phyloP scores from a whole-genome alignment of 1,284 basidiomycete genomes.

The Trichosporon sp. region DNA sequence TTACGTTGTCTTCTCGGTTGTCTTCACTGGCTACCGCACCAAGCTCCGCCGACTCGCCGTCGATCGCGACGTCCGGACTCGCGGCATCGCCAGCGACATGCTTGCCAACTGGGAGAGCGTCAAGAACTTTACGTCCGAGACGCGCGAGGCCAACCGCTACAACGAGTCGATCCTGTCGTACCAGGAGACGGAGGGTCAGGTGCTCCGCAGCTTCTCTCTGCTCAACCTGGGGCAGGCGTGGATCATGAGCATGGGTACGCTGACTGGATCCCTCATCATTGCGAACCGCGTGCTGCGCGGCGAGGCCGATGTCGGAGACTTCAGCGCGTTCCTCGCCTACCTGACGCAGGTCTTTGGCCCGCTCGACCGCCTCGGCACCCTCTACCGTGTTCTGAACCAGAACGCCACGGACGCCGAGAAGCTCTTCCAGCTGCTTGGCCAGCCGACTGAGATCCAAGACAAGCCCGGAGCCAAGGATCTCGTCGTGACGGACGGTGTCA shows the following conservation, averaged over 20 bases:
- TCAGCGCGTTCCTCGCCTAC: slow-evolving; percentile 96
- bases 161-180: slow-evolving; percentile 79
- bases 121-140: slow-evolving; percentile 95
- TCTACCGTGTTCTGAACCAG: slow-evolving; percentile 90
- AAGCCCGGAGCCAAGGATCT: slow-evolving; percentile 65
- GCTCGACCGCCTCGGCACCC: slow-evolving; percentile 89
- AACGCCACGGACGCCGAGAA: slow-evolving; percentile 94
- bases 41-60: slow-evolving; percentile 88
- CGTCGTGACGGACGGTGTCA: slow-evolving; percentile 70
- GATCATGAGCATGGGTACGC: slow-evolving; percentile 85
- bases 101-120: slow-evolving; percentile 98
- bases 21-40: slow-evolving; percentile 75
- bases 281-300: slow-evolving; percentile 86
- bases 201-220: slow-evolving; percentile 82
- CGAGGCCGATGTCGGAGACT: slow-evolving; percentile 85
- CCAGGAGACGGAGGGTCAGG: slow-evolving; percentile 83
- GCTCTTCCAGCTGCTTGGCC: slow-evolving; percentile 81
- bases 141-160: slow-evolving; percentile 80
- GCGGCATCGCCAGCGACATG: slow-evolving; percentile 89
- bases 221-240: slow-evolving; percentile 92
- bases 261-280: slow-evolving; percentile 87
- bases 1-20: slow-evolving; percentile 92
- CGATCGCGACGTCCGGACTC: slow-evolving; percentile 87
- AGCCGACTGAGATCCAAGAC: slow-evolving; percentile 72
- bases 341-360: slow-evolving; percentile 93